Evolutionary conservation across 2,329 filamentous ascomycete species (phyloP).

Genomic region (Aspergillus fischeri): DNA sequence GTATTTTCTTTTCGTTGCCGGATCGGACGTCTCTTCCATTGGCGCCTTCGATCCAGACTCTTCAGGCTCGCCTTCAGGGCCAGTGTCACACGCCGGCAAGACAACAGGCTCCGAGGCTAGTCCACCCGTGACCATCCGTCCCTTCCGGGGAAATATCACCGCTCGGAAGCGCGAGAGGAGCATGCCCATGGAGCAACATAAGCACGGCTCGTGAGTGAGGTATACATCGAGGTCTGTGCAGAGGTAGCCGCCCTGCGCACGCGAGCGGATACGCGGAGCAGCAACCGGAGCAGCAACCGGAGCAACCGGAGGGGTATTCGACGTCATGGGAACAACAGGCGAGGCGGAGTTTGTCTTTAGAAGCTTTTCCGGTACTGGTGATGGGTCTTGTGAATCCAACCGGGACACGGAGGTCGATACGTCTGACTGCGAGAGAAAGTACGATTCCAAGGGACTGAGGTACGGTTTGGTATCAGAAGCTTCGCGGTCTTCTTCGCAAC

Average conservation of each 20-base stretch:
- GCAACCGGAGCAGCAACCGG: not conserved
- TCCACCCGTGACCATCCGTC: constrained; percentile 78
- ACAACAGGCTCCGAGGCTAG: constrained; percentile 65
- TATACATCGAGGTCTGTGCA: constrained; percentile 93
- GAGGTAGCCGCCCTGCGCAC: constrained; percentile 81
- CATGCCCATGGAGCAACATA: constrained; percentile 96
- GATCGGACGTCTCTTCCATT: not conserved
- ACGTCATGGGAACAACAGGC: constrained; percentile 11
- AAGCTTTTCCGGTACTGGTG: constrained; percentile 14
- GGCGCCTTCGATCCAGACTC: not conserved
- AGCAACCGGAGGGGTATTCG: not conserved
- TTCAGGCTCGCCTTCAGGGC: not conserved
- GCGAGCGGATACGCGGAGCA: constrained; percentile 55
- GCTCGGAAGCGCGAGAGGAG: constrained; percentile 88
- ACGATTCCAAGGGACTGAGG: constrained; percentile 27
- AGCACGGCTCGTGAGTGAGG: constrained; percentile 89
- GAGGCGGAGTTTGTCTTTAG: constrained; percentile 14
- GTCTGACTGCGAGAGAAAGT: constrained; percentile 43
- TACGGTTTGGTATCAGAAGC: constrained; percentile 11
- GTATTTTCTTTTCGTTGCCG: constrained; percentile 17
- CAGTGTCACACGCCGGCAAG: constrained; percentile 7
- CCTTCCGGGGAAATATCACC: constrained; percentile 62
- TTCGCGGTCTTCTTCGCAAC: constrained; percentile 26
- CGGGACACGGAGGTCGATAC: constrained; percentile 48
- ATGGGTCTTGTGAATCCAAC: constrained; percentile 2